Evolutionary conservation across 352 stramenopile species (phyloP).

Genomic region (Elongisporangium undulatum): DNA sequence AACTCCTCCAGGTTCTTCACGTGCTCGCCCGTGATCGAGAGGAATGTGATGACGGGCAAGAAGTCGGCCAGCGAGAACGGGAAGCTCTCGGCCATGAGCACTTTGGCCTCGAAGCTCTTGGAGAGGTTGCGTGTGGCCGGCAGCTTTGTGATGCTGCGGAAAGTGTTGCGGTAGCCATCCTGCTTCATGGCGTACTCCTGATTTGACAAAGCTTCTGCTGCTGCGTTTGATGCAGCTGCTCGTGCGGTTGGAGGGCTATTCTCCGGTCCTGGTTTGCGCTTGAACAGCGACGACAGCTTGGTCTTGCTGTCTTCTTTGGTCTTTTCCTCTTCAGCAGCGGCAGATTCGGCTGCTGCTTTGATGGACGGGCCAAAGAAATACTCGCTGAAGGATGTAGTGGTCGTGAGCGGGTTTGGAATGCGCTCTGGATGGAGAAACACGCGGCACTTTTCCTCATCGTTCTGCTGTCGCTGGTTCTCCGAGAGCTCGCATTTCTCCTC

Average conservation of each 20-base stretch:
- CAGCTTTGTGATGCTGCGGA: slow-evolving; percentile 59
- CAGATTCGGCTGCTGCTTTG: not conserved
- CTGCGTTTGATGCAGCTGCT: not conserved
- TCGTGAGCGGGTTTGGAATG: slow-evolving; percentile 65
- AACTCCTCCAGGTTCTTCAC: slow-evolving; percentile 81
- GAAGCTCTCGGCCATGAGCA: slow-evolving; percentile 74
- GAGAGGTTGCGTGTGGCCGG: slow-evolving; percentile 28
- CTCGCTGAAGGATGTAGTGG: slow-evolving; percentile 60
- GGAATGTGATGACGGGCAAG: slow-evolving; percentile 69
- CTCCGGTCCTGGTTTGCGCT: slow-evolving; percentile 11
- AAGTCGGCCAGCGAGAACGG: slow-evolving; percentile 72
- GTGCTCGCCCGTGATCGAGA: slow-evolving; percentile 70
- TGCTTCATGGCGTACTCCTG: slow-evolving; percentile 5
- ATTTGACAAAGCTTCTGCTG: not conserved
- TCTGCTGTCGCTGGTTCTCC: slow-evolving; percentile 12
- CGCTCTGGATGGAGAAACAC: slow-evolving; percentile 47
- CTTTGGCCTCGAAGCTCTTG: slow-evolving; percentile 78
- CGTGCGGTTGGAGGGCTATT: slow-evolving; percentile 1
- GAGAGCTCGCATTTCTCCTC: slow-evolving; percentile 9
- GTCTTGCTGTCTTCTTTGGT: slow-evolving; percentile 12
- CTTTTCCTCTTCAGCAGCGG: not conserved
- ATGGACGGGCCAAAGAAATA: slow-evolving; percentile 38
- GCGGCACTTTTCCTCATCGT: slow-evolving; percentile 46
- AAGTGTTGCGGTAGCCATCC: slow-evolving; percentile 39
- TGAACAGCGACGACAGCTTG: slow-evolving; percentile 43